Base-by-base conservation (phyloP, 148 eudicot species). In the Polygonum maritimum region DNA sequence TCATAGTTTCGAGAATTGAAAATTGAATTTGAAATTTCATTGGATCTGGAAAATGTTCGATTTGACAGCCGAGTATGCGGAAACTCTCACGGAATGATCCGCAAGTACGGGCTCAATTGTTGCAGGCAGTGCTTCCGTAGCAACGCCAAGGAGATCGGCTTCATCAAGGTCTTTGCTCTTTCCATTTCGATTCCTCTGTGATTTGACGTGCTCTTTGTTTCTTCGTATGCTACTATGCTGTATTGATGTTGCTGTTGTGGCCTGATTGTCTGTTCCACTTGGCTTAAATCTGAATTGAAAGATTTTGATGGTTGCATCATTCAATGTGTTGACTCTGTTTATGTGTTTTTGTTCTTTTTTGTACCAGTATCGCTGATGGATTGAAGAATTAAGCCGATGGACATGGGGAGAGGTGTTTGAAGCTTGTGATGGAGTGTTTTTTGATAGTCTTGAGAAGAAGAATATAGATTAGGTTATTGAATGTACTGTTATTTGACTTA, bases 41-140 rank as follows among this genome's bases (percentile, higher is more conserved):
- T 2, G 71, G 38, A 9, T 38, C 71, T 67, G 16, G 19, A 26
- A 44, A 19, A 2, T 72, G 9, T 45, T 71, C 45, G 7, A 18
- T 52, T 52, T 78, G 15, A 13, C 80, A 86, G 89, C 79, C 89
- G 87, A 19, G 87, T 86, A 10, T 84, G 87, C 55, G 89, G 89
- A 7, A 86, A 86, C 48, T 82, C 89, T 10, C 89, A 84, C 47
- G 89, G 83, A 11, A 69, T 86, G 52, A 84, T 86, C 52, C 81
- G 89, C 40, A 86, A 86, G 87, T 84, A 86, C 63, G 87, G 82
- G 45, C 82, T 86, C 47, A 86, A 81, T 85, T 84, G 87, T 48
- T 86, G 89, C 84, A 82, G 89, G 69, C 89, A 86, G 74, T 86
- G 87, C 78, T 86, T 86, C 78, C 89, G 83, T 72, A 86, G 89